phyloP scores from a whole-genome alignment of 208 protist genomes.

The Herpetomonas tarakana region DNA sequence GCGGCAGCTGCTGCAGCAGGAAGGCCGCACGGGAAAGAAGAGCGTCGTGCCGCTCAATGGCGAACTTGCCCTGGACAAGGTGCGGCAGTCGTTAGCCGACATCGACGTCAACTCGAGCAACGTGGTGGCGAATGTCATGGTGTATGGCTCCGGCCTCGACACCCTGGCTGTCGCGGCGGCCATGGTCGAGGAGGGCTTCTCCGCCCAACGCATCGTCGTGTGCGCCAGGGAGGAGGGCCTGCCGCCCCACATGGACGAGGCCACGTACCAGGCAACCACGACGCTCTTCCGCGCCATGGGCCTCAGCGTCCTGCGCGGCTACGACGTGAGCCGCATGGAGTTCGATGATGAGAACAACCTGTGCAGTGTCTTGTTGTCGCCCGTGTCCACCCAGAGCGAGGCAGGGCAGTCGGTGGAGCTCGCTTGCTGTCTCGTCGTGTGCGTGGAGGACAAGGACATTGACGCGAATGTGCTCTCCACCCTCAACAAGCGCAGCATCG shows the following conservation, averaged over 20 bases:
- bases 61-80: conserved; percentile 44
- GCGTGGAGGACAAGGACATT: conserved; percentile 89
- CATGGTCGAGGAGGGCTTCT: conserved; percentile 70
- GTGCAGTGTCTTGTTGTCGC: conserved; percentile 61
- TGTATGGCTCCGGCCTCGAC: conserved; percentile 87
- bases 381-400: conserved; percentile 34
- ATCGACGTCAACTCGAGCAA: conserved; percentile 56
- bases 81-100: conserved; percentile 59
- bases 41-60: conserved; percentile 64
- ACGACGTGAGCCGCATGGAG: conserved; percentile 73
- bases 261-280: conserved; percentile 45
- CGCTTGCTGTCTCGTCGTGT: conserved; percentile 79
- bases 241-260: conserved; percentile 36
- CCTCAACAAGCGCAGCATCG: conserved; percentile 89
- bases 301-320: conserved; percentile 76
- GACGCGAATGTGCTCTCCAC: conserved; percentile 81
- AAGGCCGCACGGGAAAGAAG: conserved; percentile 33
- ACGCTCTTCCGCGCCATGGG: conserved; percentile 70
- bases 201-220: conserved; percentile 75
- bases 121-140: conserved; percentile 70
- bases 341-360: conserved; percentile 84
- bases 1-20: conserved; percentile 56
- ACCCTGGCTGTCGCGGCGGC: conserved; percentile 61
- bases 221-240: conserved; percentile 43
- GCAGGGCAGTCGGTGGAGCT: conserved; percentile 80